Evolutionary conservation across 169 alveolate species (phyloP).

Genomic region (Plasmodium vivax): DNA sequence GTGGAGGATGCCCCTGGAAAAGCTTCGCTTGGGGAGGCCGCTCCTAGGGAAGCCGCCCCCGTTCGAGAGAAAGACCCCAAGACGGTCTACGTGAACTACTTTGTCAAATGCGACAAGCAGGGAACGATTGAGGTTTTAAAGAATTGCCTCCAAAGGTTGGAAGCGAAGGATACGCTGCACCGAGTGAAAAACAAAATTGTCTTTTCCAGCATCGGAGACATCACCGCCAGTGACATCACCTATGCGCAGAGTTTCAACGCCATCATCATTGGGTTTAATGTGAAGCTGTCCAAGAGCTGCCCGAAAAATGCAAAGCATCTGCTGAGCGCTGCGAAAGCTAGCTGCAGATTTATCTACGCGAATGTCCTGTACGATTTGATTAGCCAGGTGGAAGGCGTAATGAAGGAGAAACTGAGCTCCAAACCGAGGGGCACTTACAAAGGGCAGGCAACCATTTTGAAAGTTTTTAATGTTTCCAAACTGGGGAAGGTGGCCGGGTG

Average conservation of each 20-base stretch:
- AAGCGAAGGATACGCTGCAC: constrained; percentile 28
- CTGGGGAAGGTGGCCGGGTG: constrained; percentile 72
- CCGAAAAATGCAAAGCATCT: background rate
- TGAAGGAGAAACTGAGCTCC: constrained; percentile 35
- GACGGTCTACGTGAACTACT: constrained; percentile 20
- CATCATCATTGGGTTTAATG: constrained; percentile 40
- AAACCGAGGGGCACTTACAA: constrained; percentile 38
- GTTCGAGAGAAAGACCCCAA: background rate
- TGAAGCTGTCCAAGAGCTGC: constrained; percentile 18
- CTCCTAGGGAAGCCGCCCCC: background rate
- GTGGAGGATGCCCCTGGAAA: background rate
- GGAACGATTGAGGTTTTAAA: constrained; percentile 63
- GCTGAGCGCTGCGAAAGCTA: background rate
- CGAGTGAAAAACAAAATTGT: constrained; percentile 40
- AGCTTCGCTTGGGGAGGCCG: too few species aligned
- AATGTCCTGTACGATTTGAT: constrained; percentile 51
- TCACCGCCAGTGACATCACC: constrained; percentile 41
- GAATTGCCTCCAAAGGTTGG: constrained; percentile 4
- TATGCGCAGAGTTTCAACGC: constrained; percentile 68
- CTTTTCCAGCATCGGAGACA: constrained; percentile 53
- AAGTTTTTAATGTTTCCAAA: constrained; percentile 35
- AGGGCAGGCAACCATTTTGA: constrained; percentile 48
- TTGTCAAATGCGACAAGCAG: constrained; percentile 65
- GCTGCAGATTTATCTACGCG: background rate
- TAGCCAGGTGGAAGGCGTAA: constrained; percentile 5